phyloP scores from a whole-genome alignment of 2,329 filamentous ascomycete species.

The Colletotrichum lupini region DNA sequence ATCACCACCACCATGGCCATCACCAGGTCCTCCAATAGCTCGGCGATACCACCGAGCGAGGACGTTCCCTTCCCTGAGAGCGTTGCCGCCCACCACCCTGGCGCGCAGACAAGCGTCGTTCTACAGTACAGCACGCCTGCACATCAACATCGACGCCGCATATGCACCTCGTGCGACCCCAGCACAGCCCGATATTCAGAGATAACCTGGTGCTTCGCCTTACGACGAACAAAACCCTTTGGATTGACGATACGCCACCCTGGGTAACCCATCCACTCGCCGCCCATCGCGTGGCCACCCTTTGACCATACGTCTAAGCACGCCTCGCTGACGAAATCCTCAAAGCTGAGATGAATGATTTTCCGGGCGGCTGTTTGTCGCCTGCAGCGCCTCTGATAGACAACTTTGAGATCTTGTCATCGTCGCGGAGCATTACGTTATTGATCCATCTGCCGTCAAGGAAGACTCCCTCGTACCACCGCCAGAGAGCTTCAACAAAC shows the following conservation, averaged over 20 bases:
- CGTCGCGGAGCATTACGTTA: background rate
- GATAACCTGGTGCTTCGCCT: background rate
- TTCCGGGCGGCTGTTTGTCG: background rate
- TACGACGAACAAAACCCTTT: background rate
- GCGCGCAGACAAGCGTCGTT: background rate
- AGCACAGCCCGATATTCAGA: background rate
- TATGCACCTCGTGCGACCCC: slow-evolving; percentile 17
- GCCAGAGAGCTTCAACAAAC: background rate
- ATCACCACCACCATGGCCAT: background rate
- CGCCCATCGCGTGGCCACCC: slow-evolving; percentile 4
- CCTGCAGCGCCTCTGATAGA: background rate
- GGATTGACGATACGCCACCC: background rate
- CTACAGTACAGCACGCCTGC: background rate
- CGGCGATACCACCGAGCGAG: slow-evolving; percentile 17
- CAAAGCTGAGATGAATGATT: background rate
- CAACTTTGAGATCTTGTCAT: background rate
- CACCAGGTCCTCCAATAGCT: slow-evolving; percentile 24
- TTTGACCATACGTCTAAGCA: background rate
- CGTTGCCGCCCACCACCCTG: slow-evolving; percentile 15
- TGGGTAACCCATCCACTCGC: slow-evolving; percentile 2
- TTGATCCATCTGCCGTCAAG: background rate
- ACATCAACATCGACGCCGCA: slow-evolving; percentile 7
- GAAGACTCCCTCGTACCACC: background rate
- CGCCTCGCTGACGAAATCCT: slow-evolving; percentile 2
- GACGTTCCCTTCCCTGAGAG: slow-evolving; percentile 12